These are phyloP conservation scores for Sphaerulina vaccinii DNA, from an alignment of 2,329 filamentous ascomycete species.

Conservation along the genomic window DNA sequence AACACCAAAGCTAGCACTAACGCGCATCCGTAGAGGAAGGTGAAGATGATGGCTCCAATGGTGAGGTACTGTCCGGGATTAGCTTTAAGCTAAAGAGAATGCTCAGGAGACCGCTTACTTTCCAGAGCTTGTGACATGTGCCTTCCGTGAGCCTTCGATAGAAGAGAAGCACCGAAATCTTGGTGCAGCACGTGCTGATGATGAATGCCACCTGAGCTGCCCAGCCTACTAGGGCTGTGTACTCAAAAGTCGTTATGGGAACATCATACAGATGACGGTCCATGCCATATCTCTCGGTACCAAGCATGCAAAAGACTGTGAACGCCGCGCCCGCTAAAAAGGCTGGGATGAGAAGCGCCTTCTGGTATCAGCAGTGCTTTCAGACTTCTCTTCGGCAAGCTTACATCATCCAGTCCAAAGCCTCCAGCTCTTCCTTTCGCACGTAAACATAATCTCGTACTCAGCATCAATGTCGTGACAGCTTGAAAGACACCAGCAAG, in stretches of 20 bases:
- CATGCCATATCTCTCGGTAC: constrained; percentile 15
- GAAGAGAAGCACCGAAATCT: constrained; percentile 32
- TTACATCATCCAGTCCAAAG: constrained; percentile 30
- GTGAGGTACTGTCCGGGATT: constrained; percentile 15
- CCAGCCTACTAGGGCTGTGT: constrained; percentile 22
- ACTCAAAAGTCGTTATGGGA: constrained; percentile 4
- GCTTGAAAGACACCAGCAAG: constrained; percentile 22
- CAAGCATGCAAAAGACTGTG: constrained; percentile 18
- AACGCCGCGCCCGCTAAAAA: constrained; percentile 24
- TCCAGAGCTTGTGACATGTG: constrained; percentile 16
- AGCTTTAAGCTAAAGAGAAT: neutral
- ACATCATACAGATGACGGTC: constrained; percentile 30
- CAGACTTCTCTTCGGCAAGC: neutral
- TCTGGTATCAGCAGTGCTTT: neutral
- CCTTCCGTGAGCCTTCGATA: constrained; percentile 26
- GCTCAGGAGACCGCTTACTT: neutral
- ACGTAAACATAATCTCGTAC: constrained; percentile 27
- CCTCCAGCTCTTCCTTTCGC: constrained; percentile 26
- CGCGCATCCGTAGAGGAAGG: constrained; percentile 18
- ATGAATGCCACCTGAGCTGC: constrained; percentile 24
- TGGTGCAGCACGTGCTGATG: constrained; percentile 22
- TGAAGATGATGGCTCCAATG: constrained; percentile 24
- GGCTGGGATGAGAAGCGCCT: constrained; percentile 19
- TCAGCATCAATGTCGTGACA: constrained; percentile 24
- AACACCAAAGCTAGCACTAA: constrained; percentile 23